These are phyloP conservation scores for Chamaecrista fasciculata DNA, from an alignment of 306 rosid species.

Conservation along the genomic window DNA sequence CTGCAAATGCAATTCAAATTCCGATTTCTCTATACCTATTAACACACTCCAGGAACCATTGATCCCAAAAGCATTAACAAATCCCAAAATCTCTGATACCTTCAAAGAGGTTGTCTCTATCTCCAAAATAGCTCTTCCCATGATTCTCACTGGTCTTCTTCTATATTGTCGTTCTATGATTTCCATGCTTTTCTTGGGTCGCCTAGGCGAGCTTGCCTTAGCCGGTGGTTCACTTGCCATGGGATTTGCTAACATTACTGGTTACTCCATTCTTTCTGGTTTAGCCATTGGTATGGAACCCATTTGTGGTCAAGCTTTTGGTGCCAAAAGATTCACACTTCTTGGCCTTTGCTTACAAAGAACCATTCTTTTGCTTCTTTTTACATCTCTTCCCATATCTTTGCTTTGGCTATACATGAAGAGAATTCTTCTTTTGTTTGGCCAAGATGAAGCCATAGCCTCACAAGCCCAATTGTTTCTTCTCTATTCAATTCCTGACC, in stretches of 20 bases:
- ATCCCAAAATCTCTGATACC: slow-evolving; percentile 33
- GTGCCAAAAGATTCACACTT: slow-evolving; percentile 58
- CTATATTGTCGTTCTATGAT: slow-evolving; percentile 83
- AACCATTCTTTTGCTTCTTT: slow-evolving; percentile 53
- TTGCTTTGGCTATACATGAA: slow-evolving; percentile 77
- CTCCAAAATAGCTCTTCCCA: slow-evolving; percentile 64
- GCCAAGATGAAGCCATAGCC: slow-evolving; percentile 73
- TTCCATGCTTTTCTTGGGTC: slow-evolving; percentile 90
- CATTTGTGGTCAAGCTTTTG: slow-evolving; percentile 86
- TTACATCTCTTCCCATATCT: slow-evolving; percentile 72
- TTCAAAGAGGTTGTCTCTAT: slow-evolving; percentile 48
- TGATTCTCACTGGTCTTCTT: slow-evolving; percentile 76
- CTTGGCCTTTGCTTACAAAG: slow-evolving; percentile 80
- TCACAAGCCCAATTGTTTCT: slow-evolving; percentile 67
- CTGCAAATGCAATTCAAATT: slow-evolving; percentile 30
- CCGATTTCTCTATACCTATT: neutral
- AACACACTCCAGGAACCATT: slow-evolving; percentile 27
- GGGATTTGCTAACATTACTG: slow-evolving; percentile 90
- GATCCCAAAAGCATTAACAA: slow-evolving; percentile 18
- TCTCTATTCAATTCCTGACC: slow-evolving; percentile 84
- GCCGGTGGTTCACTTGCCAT: slow-evolving; percentile 89
- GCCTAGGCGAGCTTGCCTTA: slow-evolving; percentile 66
- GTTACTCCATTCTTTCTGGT: slow-evolving; percentile 87
- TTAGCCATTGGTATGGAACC: slow-evolving; percentile 96
- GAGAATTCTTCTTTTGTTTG: slow-evolving; percentile 55